Percentiles rank a stretch among this genome's conserved stretches.
These are phyloP conservation scores for Cutaneotrichosporon sp. DNA, from an alignment of 1,284 basidiomycete genomes.

Conservation along the genomic window DNA sequence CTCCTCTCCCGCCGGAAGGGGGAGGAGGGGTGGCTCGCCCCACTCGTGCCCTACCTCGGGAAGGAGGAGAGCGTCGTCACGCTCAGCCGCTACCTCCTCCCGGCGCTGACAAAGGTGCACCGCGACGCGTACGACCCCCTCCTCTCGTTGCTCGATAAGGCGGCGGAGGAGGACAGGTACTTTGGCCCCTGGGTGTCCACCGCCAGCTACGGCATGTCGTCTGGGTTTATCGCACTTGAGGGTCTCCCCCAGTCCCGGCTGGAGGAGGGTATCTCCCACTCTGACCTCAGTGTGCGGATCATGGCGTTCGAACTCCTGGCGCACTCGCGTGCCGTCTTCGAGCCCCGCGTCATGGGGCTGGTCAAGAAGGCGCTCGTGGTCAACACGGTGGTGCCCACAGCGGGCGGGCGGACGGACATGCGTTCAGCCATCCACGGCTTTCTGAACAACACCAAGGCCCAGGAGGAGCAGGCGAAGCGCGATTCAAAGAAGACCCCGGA, in stretches of 20 bases:
- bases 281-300: slow-evolving; percentile 35
- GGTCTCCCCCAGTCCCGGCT: slow-evolving; percentile 30
- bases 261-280: slow-evolving; percentile 35
- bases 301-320: slow-evolving; percentile 40
- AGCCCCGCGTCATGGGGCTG: slow-evolving; percentile 25
- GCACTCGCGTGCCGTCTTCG: slow-evolving; percentile 33
- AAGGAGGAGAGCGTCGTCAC: slow-evolving; percentile 18
- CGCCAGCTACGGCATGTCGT: slow-evolving; percentile 40
- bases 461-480: slow-evolving; percentile 14
- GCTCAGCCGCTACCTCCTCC: slow-evolving; percentile 40
- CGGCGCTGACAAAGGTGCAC: slow-evolving; percentile 30
- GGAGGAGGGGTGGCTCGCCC: slow-evolving; percentile 15
- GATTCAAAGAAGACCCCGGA: slow-evolving; percentile 5
- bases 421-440: slow-evolving; percentile 39
- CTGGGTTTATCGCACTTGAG: slow-evolving; percentile 25
- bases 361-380: slow-evolving; percentile 32
- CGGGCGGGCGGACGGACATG: slow-evolving; percentile 43
- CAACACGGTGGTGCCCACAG: slow-evolving; percentile 34
- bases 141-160: slow-evolving; percentile 24
- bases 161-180: slow-evolving; percentile 7
- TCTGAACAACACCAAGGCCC: slow-evolving; percentile 32
- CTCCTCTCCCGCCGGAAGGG: slow-evolving; percentile 18
- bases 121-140: slow-evolving; percentile 21
- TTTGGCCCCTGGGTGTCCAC: slow-evolving; percentile 43
- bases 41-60: slow-evolving; percentile 31